phyloP scores from a whole-genome alignment of 1,284 basidiomycete genomes.

The Papiliotrema nemorosa region DNA sequence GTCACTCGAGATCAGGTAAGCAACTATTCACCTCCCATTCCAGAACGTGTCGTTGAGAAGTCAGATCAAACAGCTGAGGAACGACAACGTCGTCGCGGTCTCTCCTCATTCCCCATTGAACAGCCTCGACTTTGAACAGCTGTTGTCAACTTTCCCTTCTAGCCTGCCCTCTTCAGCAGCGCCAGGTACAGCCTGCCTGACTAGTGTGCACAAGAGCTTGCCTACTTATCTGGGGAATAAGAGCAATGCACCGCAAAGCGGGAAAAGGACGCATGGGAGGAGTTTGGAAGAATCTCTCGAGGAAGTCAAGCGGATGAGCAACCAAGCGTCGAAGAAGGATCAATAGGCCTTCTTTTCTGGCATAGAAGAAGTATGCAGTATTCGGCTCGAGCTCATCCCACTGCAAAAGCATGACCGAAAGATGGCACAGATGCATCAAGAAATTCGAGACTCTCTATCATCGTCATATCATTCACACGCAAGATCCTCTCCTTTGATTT shows the following conservation, averaged over 20 bases:
- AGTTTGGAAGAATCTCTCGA: constrained; percentile 10
- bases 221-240: constrained; percentile 56
- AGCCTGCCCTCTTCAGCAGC: constrained; percentile 34
- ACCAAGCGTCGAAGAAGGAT: background rate
- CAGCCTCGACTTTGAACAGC: constrained; percentile 51
- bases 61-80: constrained; percentile 60
- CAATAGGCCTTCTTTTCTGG: no score
- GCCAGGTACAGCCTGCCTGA: constrained; percentile 46
- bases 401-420: background rate
- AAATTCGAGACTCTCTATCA: no score
- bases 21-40: background rate
- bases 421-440: background rate
- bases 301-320: constrained; percentile 15
- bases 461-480: no score
- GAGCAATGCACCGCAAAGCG: constrained; percentile 14
- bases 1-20: constrained; percentile 62
- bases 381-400: background rate
- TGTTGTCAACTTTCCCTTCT: constrained; percentile 49
- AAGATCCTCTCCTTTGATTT: no score
- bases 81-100: constrained; percentile 56
- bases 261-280: constrained; percentile 42
- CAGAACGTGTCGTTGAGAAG: background rate
- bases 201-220: constrained; percentile 56
- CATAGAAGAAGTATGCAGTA: no score
- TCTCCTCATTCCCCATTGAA: constrained; percentile 44